Conservation (phyloP, 495 filamentous ascomycete genomes). For the Talaromyces stipitatus region DNA sequence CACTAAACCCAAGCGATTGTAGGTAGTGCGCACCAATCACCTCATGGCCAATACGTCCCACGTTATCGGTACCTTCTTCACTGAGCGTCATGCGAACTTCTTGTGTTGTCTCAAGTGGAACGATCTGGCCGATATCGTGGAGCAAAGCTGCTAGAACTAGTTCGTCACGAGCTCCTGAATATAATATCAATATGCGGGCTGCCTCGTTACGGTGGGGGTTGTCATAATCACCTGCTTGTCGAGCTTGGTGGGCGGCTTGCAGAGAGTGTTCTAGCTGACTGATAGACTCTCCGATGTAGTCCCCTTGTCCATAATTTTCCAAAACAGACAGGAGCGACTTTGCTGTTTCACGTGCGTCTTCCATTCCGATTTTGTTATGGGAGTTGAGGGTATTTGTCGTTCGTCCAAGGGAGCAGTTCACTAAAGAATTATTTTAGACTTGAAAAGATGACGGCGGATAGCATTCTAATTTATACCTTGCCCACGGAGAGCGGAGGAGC, state of each 20-base stretch:
- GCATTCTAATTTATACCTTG: too few species aligned
- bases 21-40: slow-evolving; percentile 33
- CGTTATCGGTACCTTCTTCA: slow-evolving; percentile 18
- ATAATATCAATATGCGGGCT: not conserved
- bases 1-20: slow-evolving; percentile 27
- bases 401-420: too few species aligned
- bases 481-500: too few species aligned
- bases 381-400: too few species aligned
- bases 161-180: slow-evolving; percentile 22
- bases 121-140: slow-evolving; percentile 40
- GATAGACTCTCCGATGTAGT: slow-evolving; percentile 37
- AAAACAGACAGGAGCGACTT: slow-evolving; percentile 16
- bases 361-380: too few species aligned
- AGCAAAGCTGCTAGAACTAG: slow-evolving; percentile 34
- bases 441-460: too few species aligned
- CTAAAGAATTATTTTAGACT: too few species aligned
- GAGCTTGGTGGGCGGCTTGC: slow-evolving; percentile 32
- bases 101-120: slow-evolving; percentile 19
- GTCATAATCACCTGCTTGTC: slow-evolving; percentile 10
- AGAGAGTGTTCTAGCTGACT: slow-evolving; percentile 39
- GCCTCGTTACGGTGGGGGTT: not conserved
- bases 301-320: slow-evolving; percentile 24
- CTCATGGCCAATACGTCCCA: slow-evolving; percentile 37
- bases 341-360: slow-evolving; percentile 9
- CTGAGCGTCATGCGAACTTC: slow-evolving; percentile 22